Conservation (phyloP, 2,329 filamentous ascomycete species). For the Curvularia eragrostidis region DNA sequence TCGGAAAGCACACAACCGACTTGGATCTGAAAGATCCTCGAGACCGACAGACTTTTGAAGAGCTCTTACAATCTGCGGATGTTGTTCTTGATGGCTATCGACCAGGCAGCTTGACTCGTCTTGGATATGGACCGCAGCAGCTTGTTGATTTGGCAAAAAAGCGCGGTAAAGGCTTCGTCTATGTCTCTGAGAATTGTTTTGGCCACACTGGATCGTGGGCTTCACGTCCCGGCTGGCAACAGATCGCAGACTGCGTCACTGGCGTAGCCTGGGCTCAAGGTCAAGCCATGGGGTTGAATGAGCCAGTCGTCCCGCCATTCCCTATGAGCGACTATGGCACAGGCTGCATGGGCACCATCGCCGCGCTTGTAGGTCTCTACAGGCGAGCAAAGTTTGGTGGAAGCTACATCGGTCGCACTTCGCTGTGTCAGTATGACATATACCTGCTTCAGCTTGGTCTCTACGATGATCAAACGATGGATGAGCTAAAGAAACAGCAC, state of each 20-base stretch:
- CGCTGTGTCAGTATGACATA: conserved; percentile 72
- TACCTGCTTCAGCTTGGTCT: conserved; percentile 67
- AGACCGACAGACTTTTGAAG: conserved; percentile 65
- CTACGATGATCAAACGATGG: conserved; percentile 62
- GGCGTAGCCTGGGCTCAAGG: conserved; percentile 69
- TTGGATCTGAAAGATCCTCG: conserved; percentile 65
- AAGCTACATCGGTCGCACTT: conserved; percentile 69
- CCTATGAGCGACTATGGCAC: conserved; percentile 70
- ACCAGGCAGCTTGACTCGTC: conserved; percentile 67
- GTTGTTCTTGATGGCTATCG: conserved; percentile 74
- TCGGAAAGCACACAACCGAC: conserved; percentile 71
- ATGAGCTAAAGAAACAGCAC: conserved; percentile 57
- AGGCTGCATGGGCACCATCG: conserved; percentile 73
- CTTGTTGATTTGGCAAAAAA: conserved; percentile 61
- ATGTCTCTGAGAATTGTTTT: conserved; percentile 76
- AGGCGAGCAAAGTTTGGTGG: conserved; percentile 68
- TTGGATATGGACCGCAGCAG: conserved; percentile 67
- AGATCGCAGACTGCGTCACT: conserved; percentile 71
- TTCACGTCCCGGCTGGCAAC: conserved; percentile 71
- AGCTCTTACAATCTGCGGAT: conserved; percentile 67
- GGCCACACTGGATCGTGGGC: conserved; percentile 70
- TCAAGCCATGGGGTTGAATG: conserved; percentile 65
- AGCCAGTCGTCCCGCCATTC: conserved; percentile 70
- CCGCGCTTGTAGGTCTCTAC: conserved; percentile 69
- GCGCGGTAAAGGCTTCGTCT: conserved; percentile 68